Evolutionary conservation across 163 green algal genomes (phyloP).

Genomic region (Volvox carteri): DNA sequence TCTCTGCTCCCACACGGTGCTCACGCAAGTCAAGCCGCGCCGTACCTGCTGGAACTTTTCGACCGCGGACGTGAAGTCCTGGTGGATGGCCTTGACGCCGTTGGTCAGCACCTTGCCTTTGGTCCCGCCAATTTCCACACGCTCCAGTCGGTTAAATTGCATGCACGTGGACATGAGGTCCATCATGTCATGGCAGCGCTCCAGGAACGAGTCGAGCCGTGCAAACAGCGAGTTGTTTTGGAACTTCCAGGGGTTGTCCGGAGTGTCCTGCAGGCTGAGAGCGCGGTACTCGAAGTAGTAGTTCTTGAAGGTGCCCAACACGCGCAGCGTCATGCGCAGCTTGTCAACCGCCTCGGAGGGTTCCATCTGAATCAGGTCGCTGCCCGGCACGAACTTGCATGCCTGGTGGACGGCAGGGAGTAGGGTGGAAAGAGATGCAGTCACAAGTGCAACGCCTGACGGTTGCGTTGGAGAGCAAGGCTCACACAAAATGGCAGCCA

Average conservation of each 20-base stretch:
- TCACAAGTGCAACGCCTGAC: no score
- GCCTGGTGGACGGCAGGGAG: conserved; percentile 74
- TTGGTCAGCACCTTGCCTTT: conserved; percentile 88
- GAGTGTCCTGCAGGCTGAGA: conserved; percentile 65
- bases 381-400: conserved; percentile 82
- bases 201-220: conserved; percentile 88
- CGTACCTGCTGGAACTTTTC: conserved; percentile 82
- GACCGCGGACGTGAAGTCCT: conserved; percentile 79
- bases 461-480: no score
- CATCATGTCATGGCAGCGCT: conserved; percentile 90
- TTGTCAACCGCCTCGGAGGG: conserved; percentile 88
- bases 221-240: conserved; percentile 87
- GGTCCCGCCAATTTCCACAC: conserved; percentile 92
- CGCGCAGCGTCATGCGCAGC: conserved; percentile 84
- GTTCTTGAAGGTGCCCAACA: conserved; percentile 90
- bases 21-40: no score
- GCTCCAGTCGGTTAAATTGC: conserved; percentile 91
- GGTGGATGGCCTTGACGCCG: conserved; percentile 83
- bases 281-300: conserved; percentile 91
- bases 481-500: no score
- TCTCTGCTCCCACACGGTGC: no score
- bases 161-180: conserved; percentile 86
- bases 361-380: conserved; percentile 88
- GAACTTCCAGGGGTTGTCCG: conserved; percentile 88
- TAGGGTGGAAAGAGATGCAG: no score